A percentile compares a stretch with the other conserved stretches of the same genome.
Evolutionary conservation across 495 filamentous ascomycete species (phyloP).

Genomic region (Penicillium salamii): DNA sequence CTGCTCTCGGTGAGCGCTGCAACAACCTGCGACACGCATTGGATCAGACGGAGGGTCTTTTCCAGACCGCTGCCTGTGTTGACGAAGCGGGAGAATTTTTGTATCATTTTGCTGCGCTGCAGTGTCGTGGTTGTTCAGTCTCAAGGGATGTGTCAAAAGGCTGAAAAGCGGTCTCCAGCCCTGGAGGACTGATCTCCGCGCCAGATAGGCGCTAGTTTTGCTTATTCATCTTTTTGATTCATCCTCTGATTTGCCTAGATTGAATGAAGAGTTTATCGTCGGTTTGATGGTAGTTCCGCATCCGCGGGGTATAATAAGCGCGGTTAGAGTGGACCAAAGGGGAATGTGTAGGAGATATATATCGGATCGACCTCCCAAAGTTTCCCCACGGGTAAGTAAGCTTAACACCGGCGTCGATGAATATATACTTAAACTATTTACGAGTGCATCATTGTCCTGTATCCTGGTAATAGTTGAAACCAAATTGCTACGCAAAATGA

Average conservation of each 20-base stretch:
- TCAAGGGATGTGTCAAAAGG: conserved; percentile 6
- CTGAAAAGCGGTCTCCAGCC: not conserved
- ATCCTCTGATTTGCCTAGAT: too few relatives aligned
- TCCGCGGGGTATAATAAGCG: not conserved
- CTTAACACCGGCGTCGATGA: too few relatives aligned
- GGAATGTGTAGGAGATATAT: not conserved
- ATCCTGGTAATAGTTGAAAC: too few relatives aligned
- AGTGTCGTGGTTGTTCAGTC: not conserved
- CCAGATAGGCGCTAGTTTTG: conserved; percentile 3
- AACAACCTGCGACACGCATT: conserved; percentile 51
- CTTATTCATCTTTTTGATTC: conserved; percentile 13
- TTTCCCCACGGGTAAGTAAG: too few relatives aligned
- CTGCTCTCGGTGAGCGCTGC: conserved; percentile 33
- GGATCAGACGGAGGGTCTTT: conserved; percentile 59
- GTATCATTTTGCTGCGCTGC: conserved; percentile 12
- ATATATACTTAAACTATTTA: too few relatives aligned
- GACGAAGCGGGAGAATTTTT: conserved; percentile 36
- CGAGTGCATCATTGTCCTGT: too few relatives aligned
- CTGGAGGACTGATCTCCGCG: not conserved
- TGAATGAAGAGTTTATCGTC: not conserved
- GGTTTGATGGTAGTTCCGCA: too few relatives aligned
- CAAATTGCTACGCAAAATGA: not conserved
- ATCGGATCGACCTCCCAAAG: too few relatives aligned
- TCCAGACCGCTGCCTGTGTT: conserved; percentile 51
- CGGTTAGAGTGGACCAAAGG: not conserved